Evolutionary conservation across 345 rosid genomes (phyloP), one percentile per base, ranked within the genome.

Genomic region (Pistacia atlantica): DNA sequence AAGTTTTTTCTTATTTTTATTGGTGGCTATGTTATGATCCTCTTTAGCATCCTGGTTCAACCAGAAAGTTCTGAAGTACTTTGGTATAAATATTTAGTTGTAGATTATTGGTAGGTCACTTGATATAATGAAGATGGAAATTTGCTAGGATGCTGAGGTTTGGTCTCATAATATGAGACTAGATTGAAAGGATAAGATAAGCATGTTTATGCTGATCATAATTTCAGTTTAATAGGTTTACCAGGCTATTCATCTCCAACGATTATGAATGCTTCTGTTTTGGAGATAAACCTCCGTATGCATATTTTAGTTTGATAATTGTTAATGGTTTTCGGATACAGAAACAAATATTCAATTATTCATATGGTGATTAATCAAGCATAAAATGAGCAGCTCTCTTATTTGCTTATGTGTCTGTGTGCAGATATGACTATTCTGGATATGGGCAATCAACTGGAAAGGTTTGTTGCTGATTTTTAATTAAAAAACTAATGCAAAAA

Each of bases 381-480:
- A 12, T 73, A 67, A 65, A 63, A 62, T 22, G 45, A 4, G 16
- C 12, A n/a, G 65, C n/a, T 81, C 61, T 55, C 77, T 67, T 33
- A 76, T 52, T 16, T 22, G 22, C 33, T 63, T 49, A 67, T 67
- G 46, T 31, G 33, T 31, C 33, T 31, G 33, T 31, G 33, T 31
- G 33, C 33, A 31, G 33, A 31, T 31, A 93, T 57, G 99, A 96
- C 86, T 96, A 96, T 85, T 91, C 99, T 2, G 98, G 99, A 28
- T 96, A 96, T 76, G 99, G 99, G 31, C 93, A 90, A 62, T 96
- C 99, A 79, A 84, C 98, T 45, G 99, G 99, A 85, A 96, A 96
- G 97, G 99, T 96, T 74, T 72, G 89, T 79, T 76, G 35, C 38
- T 51, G 55, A 51, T 52, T 55, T 48, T 48, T 72, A 52, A 73